Conservation (phyloP, 805 yeast species). For the Metschnikowia borealis region DNA sequence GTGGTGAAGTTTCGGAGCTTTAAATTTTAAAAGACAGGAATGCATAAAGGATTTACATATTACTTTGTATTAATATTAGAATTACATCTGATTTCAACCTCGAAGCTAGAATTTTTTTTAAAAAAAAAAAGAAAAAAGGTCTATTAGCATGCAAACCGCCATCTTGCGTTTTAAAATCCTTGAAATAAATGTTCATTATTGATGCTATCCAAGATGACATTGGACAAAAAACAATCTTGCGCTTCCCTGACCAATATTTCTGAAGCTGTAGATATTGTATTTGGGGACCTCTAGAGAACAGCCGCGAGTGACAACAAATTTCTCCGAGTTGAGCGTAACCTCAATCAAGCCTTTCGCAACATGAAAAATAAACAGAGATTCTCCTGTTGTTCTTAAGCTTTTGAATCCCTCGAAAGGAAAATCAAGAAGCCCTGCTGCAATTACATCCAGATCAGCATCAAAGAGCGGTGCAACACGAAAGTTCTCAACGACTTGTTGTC, state of each 20-base stretch:
- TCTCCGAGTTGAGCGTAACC: conserved; percentile 56
- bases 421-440: conserved; percentile 71
- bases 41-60: neutral
- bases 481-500: conserved; percentile 35
- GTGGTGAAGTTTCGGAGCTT: conserved; percentile 25
- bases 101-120: neutral
- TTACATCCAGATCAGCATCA: conserved; percentile 55
- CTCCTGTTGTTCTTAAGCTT: conserved; percentile 56
- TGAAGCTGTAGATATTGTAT: conserved; percentile 66
- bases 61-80: neutral
- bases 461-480: conserved; percentile 64
- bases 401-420: conserved; percentile 62
- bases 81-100: neutral
- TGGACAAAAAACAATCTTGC: conserved; percentile 77
- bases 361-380: conserved; percentile 68
- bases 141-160: neutral
- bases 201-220: conserved; percentile 29
- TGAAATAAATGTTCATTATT: neutral
- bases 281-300: conserved; percentile 81
- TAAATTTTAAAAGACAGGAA: neutral
- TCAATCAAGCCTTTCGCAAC: conserved; percentile 69
- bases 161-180: neutral
- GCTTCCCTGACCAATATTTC: conserved; percentile 53
- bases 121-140: neutral
- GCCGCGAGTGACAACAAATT: conserved; percentile 62